Evolutionary conservation across 2,329 filamentous ascomycete species (phyloP), one percentile per base, ranked within the genome.

Genomic region (Aschersonia sp.): DNA sequence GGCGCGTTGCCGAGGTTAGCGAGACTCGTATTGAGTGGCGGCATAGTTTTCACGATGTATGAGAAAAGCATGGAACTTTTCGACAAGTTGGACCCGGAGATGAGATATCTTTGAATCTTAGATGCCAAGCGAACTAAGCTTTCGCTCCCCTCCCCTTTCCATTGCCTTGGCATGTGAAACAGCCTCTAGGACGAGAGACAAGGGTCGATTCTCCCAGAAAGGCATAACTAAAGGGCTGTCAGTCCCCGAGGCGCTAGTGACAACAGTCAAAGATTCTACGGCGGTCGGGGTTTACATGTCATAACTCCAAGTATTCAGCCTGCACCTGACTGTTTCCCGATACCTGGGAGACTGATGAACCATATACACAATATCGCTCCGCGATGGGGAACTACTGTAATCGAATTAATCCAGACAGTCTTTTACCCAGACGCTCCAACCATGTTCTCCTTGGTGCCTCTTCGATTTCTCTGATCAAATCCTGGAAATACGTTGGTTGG

Each of bases 1-100:
- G 92, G 92, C 30, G 90, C 92, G 29, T 60, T 97, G 55, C 92
- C 92, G 1, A 74, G 92, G 47, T 66, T 98, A 58, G 90, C 81
- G 30, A 74, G 92, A 49, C 64, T 98, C 56, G 85, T 96, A 42
- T 66, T 97, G 65, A 96, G 88, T 59, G 92, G 92, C 48, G 92
- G 92, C 14, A 95, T 98, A 59, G 92, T 98, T 41, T 98, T 98
- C 61, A 94, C 92, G 29, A 94, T 97, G 82, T 92, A 96, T 63
- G 90, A 97, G 70, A 96, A 96, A 76, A 85, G 83, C 50, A 97
- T 97, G 72, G 90, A 96, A 47, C 58, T 88, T 49, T 79, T 98
- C 71, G 78, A 87, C 57, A 72, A 63, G 59, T 50, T 89, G 46
- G 92, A 98, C 62, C 92, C 92, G 0, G 77, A 94, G 58, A 80